phyloP scores from a whole-genome alignment of 768 basidiomycete genomes.

The Filobasidium floriforme region DNA sequence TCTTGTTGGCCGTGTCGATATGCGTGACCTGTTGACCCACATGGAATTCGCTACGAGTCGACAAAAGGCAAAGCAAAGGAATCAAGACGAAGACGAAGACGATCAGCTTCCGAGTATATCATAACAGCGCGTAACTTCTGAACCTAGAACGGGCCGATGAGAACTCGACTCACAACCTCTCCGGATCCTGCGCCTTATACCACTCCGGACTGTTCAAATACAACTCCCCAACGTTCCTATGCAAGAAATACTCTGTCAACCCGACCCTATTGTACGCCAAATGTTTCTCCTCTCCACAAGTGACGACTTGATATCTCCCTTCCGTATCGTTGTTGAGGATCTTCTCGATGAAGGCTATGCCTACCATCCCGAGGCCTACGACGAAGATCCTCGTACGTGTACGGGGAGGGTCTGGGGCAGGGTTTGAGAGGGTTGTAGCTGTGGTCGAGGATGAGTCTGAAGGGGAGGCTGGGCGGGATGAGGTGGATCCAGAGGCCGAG shows the following conservation, averaged over 20 bases:
- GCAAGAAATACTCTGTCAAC: slow-evolving; percentile 58
- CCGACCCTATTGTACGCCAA: slow-evolving; percentile 40
- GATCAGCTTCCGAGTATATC: too few relatives aligned
- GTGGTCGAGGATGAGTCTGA: not conserved
- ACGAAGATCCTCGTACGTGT: slow-evolving; percentile 41
- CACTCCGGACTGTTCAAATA: slow-evolving; percentile 57
- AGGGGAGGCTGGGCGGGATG: too few relatives aligned
- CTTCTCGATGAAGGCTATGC: slow-evolving; percentile 67
- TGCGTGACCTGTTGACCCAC: slow-evolving; percentile 38
- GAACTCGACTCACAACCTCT: slow-evolving; percentile 48
- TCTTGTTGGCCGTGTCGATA: slow-evolving; percentile 41
- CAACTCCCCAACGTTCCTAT: slow-evolving; percentile 56
- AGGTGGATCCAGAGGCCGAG: too few relatives aligned
- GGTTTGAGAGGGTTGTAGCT: not conserved
- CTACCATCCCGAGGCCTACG: slow-evolving; percentile 60
- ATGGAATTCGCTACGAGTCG: slow-evolving; percentile 41
- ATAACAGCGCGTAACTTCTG: too few relatives aligned
- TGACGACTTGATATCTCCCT: slow-evolving; percentile 53
- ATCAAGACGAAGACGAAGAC: too few relatives aligned
- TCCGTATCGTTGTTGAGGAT: slow-evolving; percentile 55
- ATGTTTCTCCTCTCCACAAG: slow-evolving; percentile 55
- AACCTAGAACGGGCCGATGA: too few relatives aligned
- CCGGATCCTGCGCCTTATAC: slow-evolving; percentile 57
- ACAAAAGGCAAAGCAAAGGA: too few relatives aligned
- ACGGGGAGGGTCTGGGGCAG: too few relatives aligned